Evolutionary conservation across 2,329 filamentous ascomycete species (phyloP).

Genomic region (Xylariaceae sp.): DNA sequence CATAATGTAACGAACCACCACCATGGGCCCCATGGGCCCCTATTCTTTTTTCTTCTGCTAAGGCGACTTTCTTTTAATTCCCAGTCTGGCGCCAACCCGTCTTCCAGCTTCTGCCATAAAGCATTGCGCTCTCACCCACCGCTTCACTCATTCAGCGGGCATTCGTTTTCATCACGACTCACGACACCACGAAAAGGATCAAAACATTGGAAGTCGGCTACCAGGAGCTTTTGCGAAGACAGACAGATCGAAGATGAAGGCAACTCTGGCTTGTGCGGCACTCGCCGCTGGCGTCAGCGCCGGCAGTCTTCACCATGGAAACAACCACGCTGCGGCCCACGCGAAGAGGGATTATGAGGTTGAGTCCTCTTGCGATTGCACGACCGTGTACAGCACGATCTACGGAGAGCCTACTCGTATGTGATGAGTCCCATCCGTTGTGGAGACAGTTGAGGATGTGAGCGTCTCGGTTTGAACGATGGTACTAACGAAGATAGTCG

Average conservation of each 20-base stretch:
- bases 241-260: constrained; percentile 62
- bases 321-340: constrained; percentile 53
- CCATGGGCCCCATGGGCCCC: constrained; percentile 33
- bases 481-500: constrained; percentile 33
- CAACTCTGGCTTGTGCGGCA: constrained; percentile 59
- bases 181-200: constrained; percentile 29
- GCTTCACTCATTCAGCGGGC: constrained; percentile 89
- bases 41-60: constrained; percentile 37
- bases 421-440: constrained; percentile 25
- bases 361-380: constrained; percentile 58
- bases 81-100: constrained; percentile 46
- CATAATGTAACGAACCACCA: constrained; percentile 40
- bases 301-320: constrained; percentile 54
- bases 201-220: constrained; percentile 30
- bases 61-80: constrained; percentile 43
- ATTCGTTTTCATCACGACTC: constrained; percentile 51
- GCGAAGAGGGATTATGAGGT: constrained; percentile 41
- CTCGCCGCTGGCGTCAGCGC: constrained; percentile 55
- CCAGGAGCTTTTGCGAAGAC: constrained; percentile 21
- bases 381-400: constrained; percentile 67
- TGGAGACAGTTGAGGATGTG: not conserved
- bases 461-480: not conserved
- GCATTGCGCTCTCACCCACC: constrained; percentile 47
- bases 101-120: constrained; percentile 49
- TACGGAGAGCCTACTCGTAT: constrained; percentile 62